These are phyloP conservation scores for Leishmania mexicana DNA, from an alignment of 208 protist species.

Conservation along the genomic window DNA sequence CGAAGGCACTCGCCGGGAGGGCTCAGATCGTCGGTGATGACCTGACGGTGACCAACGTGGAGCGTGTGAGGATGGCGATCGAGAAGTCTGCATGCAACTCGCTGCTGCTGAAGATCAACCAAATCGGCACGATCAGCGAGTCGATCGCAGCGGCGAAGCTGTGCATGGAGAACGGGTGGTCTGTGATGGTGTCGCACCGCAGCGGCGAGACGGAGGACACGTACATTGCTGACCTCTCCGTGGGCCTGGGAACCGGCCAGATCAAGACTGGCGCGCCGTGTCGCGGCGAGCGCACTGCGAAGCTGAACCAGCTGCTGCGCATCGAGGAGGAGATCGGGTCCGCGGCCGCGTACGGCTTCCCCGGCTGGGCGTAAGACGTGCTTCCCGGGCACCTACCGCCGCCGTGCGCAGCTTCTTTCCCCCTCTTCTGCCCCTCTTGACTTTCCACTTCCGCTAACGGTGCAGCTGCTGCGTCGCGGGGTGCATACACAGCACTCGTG, in stretches of 20 bases:
- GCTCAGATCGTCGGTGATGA: constrained; percentile 99
- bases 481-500: background rate
- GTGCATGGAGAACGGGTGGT: constrained; percentile 79
- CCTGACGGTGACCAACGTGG: constrained; percentile 98
- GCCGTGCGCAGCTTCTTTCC: background rate
- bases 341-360: constrained; percentile 75
- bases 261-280: constrained; percentile 99
- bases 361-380: constrained; percentile 57
- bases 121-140: constrained; percentile 99
- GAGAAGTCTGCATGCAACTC: constrained; percentile 95
- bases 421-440: background rate
- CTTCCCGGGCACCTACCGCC: background rate
- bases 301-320: constrained; percentile 99
- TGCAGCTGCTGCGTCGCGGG: background rate
- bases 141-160: constrained; percentile 96
- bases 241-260: constrained; percentile 96
- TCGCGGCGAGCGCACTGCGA: constrained; percentile 97
- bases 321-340: constrained; percentile 97
- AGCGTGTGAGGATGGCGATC: constrained; percentile 94
- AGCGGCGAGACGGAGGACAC: constrained; percentile 99
- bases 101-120: constrained; percentile 99
- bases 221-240: constrained; percentile 99
- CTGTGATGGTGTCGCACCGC: constrained; percentile 95
- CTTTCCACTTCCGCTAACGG: background rate
- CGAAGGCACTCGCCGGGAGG: constrained; percentile 64